Percentiles rank a stretch among this genome's conserved stretches.
Evolutionary conservation across 148 eudicot genomes (phyloP).

Genomic region (Nepenthes gracilis): DNA sequence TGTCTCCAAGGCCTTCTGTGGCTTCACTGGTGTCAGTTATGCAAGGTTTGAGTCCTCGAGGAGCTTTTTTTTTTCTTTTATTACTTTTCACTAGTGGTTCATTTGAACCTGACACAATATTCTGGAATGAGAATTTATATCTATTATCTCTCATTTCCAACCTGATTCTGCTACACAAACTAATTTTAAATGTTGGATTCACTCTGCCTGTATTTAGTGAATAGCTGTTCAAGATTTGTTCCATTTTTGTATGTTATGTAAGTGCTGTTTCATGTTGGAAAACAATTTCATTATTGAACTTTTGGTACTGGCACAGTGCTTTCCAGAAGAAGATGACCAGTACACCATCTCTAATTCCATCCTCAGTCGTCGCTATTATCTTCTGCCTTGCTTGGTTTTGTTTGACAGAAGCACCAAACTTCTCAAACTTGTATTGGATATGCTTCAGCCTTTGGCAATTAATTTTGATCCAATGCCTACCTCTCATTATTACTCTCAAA

Average conservation of each 20-base stretch:
- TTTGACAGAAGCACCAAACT: constrained; percentile 35
- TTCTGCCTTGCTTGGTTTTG: constrained; percentile 58
- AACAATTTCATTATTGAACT: not conserved
- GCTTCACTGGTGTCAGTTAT: too few species aligned
- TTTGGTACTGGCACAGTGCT: constrained; percentile 34
- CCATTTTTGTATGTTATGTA: not conserved
- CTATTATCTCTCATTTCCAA: too few species aligned
- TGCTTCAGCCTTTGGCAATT: constrained; percentile 27
- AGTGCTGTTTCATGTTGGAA: not conserved
- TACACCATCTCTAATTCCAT: constrained; percentile 6
- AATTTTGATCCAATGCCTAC: constrained; percentile 14
- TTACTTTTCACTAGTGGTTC: too few species aligned
- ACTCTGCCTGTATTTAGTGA: too few species aligned
- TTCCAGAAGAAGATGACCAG: constrained; percentile 27
- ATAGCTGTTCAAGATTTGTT: too few species aligned
- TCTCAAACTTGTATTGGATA: constrained; percentile 32
- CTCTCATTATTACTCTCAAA: constrained; percentile 4
- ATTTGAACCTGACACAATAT: too few species aligned
- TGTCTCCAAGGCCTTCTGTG: too few species aligned
- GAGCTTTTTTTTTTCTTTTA: too few species aligned
- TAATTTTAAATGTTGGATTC: too few species aligned
- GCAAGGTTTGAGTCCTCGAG: too few species aligned
- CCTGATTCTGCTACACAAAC: too few species aligned
- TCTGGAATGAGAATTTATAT: too few species aligned
- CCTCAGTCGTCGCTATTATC: constrained; percentile 41